phyloP scores from a whole-genome alignment of 2,329 filamentous ascomycete genomes.

The Triangularia verruculosa region DNA sequence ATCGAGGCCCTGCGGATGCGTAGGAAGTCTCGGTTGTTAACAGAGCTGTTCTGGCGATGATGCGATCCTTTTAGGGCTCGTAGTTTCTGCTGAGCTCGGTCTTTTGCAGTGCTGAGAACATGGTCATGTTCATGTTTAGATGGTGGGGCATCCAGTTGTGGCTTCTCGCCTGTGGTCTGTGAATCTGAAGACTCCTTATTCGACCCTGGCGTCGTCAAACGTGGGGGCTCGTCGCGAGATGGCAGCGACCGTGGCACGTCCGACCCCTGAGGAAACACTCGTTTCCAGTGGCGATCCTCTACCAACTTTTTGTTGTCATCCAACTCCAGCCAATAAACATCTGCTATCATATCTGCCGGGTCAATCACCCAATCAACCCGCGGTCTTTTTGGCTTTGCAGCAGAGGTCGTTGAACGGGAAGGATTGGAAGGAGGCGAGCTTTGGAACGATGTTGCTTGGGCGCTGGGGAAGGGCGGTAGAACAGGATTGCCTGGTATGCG shows the following conservation, averaged over 20 bases:
- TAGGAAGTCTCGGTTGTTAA: conserved; percentile 51
- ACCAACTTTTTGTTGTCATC: conserved; percentile 75
- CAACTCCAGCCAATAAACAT: conserved; percentile 87
- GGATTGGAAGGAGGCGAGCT: conserved; percentile 41
- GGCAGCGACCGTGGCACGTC: conserved; percentile 29
- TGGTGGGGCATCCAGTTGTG: conserved; percentile 25
- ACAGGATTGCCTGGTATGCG: conserved; percentile 34
- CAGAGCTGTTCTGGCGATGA: conserved; percentile 51
- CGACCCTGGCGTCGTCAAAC: conserved; percentile 23
- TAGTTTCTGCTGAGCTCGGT: conserved; percentile 59
- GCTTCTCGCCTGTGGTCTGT: conserved; percentile 22
- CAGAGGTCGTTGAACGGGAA: conserved; percentile 40
- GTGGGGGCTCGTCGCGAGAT: conserved; percentile 27
- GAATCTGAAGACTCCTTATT: conserved; percentile 17
- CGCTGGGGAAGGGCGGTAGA: conserved; percentile 46
- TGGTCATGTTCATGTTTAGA: conserved; percentile 40
- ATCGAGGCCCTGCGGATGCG: conserved; percentile 51
- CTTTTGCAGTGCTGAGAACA: conserved; percentile 52
- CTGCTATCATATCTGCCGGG: conserved; percentile 82
- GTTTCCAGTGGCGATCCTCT: conserved; percentile 73
- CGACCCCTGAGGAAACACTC: conserved; percentile 58
- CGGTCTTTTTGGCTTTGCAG: conserved; percentile 64
- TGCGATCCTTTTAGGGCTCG: conserved; percentile 55
- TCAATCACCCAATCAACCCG: conserved; percentile 82
- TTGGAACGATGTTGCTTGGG: conserved; percentile 43